Evolutionary conservation across 2,329 filamentous ascomycete species (phyloP).

Genomic region (Pseudodiploospora longispora): DNA sequence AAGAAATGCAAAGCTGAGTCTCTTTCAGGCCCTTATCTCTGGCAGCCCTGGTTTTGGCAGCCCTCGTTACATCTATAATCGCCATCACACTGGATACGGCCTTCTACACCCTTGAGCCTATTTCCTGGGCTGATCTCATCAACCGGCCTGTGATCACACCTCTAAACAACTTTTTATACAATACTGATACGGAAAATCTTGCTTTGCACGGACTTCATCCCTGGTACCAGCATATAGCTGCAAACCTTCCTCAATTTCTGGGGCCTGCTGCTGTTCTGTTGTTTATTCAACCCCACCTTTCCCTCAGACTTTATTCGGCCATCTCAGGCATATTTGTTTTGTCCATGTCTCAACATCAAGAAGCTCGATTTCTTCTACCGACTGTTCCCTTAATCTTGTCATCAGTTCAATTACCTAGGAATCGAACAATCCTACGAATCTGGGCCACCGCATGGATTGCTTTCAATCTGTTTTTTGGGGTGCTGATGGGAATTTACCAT

Average conservation of each 20-base stretch:
- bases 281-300: slow-evolving; percentile 48
- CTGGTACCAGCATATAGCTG: slow-evolving; percentile 67
- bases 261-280: slow-evolving; percentile 60
- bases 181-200: slow-evolving; percentile 60
- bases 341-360: slow-evolving; percentile 70
- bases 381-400: slow-evolving; percentile 70
- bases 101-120: slow-evolving; percentile 62
- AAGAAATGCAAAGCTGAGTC: slow-evolving; percentile 11
- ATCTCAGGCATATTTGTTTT: slow-evolving; percentile 62
- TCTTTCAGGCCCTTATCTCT: slow-evolving; percentile 48
- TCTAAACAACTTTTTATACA: slow-evolving; percentile 71
- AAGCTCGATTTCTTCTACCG: slow-evolving; percentile 70
- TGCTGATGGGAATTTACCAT: slow-evolving; percentile 74
- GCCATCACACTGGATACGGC: slow-evolving; percentile 78
- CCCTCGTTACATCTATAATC: slow-evolving; percentile 57
- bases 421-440: slow-evolving; percentile 35
- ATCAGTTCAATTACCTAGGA: slow-evolving; percentile 59
- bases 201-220: slow-evolving; percentile 70
- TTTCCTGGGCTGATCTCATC: slow-evolving; percentile 58
- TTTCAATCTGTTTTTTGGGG: slow-evolving; percentile 61
- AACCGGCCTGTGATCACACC: slow-evolving; percentile 63
- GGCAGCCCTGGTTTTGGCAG: slow-evolving; percentile 55
- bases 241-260: slow-evolving; percentile 62
- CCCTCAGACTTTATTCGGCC: slow-evolving; percentile 62
- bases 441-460: slow-evolving; percentile 58